Percentiles rank a stretch among this genome's conserved stretches.
These are phyloP conservation scores for Moniliophthora roreri DNA, from an alignment of 1,284 basidiomycete genomes.

Conservation along the genomic window DNA sequence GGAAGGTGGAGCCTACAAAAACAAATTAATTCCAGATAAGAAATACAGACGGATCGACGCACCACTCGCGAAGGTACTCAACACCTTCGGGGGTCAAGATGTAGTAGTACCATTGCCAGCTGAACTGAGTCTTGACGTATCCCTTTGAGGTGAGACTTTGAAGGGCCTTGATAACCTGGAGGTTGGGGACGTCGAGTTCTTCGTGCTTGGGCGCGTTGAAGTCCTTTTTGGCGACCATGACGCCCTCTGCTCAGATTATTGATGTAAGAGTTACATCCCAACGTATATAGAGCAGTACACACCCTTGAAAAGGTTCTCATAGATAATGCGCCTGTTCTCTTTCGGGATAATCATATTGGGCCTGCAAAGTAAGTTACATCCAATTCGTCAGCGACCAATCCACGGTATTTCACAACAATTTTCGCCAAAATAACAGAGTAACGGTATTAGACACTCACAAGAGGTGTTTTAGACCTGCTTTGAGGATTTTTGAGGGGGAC, in stretches of 20 bases:
- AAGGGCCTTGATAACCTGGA: slow-evolving; percentile 99
- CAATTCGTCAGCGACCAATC: no score
- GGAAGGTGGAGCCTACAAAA: slow-evolving; percentile 85
- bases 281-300: no score
- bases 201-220: slow-evolving; percentile 97
- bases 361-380: no score
- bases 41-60: slow-evolving; percentile 26
- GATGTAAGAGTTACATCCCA: no score
- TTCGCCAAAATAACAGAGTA: no score
- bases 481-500: no score
- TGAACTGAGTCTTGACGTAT: slow-evolving; percentile 97
- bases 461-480: no score
- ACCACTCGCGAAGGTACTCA: slow-evolving; percentile 93
- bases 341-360: slow-evolving; percentile 88
- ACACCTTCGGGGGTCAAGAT: slow-evolving; percentile 93
- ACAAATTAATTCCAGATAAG: not conserved
- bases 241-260: slow-evolving; percentile 72
- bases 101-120: slow-evolving; percentile 97
- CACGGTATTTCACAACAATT: no score
- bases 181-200: slow-evolving; percentile 95
- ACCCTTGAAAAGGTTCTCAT: slow-evolving; percentile 99
- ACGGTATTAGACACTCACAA: no score
- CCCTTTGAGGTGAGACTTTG: slow-evolving; percentile 97
- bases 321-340: slow-evolving; percentile 82
- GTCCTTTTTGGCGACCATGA: slow-evolving; percentile 99